These are phyloP conservation scores for Leptodermis oblonga DNA, from an alignment of 257 asterid genomes.

Conservation along the genomic window DNA sequence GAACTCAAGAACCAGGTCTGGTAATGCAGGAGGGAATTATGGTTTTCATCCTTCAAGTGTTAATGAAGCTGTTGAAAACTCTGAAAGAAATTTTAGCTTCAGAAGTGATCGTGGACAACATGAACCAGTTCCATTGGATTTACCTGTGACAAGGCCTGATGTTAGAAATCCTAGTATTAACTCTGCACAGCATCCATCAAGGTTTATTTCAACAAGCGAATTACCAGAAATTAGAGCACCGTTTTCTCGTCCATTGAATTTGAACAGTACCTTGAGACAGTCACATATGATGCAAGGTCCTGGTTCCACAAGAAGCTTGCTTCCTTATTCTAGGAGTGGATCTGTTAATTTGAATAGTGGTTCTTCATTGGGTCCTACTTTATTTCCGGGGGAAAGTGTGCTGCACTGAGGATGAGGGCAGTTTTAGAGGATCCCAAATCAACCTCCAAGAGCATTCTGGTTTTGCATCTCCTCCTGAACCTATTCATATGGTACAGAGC, in stretches of 20 bases:
- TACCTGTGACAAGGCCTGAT: slow-evolving; percentile 32
- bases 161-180: slow-evolving; percentile 36
- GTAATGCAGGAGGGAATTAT: slow-evolving; percentile 32
- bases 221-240: slow-evolving; percentile 37
- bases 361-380: slow-evolving; percentile 40
- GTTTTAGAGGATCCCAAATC: slow-evolving; percentile 40
- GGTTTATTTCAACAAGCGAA: slow-evolving; percentile 31
- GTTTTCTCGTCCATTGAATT: slow-evolving; percentile 31
- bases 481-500: slow-evolving; percentile 46
- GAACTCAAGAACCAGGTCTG: slow-evolving; percentile 39
- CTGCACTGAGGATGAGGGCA: slow-evolving; percentile 39
- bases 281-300: slow-evolving; percentile 37
- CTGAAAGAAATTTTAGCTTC: slow-evolving; percentile 39
- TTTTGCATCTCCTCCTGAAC: slow-evolving; percentile 44
- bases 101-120: slow-evolving; percentile 37
- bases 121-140: slow-evolving; percentile 39
- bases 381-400: slow-evolving; percentile 43
- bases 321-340: slow-evolving; percentile 41
- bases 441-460: slow-evolving; percentile 41
- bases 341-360: slow-evolving; percentile 30
- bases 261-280: slow-evolving; percentile 31
- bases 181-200: slow-evolving; percentile 26
- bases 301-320: slow-evolving; percentile 40
- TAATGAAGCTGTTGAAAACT: slow-evolving; percentile 37
- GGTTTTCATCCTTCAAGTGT: slow-evolving; percentile 39